A percentile compares a stretch with the other conserved stretches of the same genome.
These are phyloP conservation scores for Solanum aculeatissimum DNA, from an alignment of 305 asterid species.

Conservation along the genomic window DNA sequence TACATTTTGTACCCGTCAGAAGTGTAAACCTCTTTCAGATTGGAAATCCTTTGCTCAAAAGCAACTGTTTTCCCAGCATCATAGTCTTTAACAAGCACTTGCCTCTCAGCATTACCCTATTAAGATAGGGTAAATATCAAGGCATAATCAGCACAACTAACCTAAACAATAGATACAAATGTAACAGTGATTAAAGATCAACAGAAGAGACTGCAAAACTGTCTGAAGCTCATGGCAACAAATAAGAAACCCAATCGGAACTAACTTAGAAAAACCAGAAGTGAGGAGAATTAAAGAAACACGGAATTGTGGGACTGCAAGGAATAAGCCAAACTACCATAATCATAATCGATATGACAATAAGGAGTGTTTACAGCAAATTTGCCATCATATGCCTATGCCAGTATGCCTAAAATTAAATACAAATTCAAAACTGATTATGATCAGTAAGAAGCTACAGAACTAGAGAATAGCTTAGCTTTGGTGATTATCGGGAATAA, in stretches of 20 bases:
- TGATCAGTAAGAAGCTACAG: background rate
- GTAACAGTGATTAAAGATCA: background rate
- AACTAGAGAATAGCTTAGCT: background rate
- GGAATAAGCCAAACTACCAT: background rate
- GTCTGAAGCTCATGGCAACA: background rate
- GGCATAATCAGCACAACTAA: background rate
- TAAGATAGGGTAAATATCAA: slow-evolving; percentile 6
- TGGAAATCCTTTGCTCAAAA: slow-evolving; percentile 57
- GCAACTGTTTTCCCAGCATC: slow-evolving; percentile 61
- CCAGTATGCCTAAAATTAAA: background rate
- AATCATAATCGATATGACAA: background rate
- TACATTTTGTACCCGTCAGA: slow-evolving; percentile 87
- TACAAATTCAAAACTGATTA: background rate
- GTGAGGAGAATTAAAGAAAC: background rate
- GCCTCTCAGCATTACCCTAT: slow-evolving; percentile 82
- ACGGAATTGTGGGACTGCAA: background rate
- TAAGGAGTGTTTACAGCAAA: background rate
- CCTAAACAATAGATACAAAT: background rate
- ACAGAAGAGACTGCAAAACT: background rate
- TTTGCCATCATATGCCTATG: background rate
- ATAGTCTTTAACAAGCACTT: slow-evolving; percentile 86
- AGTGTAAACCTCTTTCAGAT: slow-evolving; percentile 83
- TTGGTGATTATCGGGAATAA: background rate
- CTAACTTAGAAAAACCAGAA: background rate
- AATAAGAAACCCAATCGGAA: background rate